Evolutionary conservation across 805 yeast species (phyloP).

Genomic region (Ogataea polymorpha): DNA sequence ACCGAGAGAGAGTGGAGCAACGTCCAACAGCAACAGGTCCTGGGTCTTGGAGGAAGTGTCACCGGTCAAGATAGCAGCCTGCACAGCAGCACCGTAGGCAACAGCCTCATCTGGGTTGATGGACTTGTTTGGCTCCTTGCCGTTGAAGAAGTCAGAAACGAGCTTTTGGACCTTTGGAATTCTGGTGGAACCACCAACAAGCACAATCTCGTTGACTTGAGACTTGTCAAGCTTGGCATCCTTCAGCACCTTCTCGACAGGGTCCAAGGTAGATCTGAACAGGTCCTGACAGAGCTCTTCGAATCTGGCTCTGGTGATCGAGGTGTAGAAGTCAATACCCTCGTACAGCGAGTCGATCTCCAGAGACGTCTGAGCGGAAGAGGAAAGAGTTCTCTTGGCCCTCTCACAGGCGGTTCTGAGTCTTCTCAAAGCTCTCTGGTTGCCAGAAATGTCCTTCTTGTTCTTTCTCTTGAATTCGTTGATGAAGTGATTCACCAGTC

Average conservation of each 20-base stretch:
- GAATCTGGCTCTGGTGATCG: conserved; percentile 96
- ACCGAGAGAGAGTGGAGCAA: conserved; percentile 14
- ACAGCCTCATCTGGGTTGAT: conserved; percentile 99
- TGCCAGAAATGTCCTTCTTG: conserved; percentile 82
- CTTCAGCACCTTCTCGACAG: conserved; percentile 88
- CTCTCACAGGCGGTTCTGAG: conserved; percentile 98
- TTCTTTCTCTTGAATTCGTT: conserved; percentile 90
- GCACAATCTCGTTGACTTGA: conserved; percentile 85
- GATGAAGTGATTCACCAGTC: conserved; percentile 89
- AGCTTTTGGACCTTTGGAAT: conserved; percentile 95
- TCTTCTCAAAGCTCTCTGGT: conserved; percentile 96
- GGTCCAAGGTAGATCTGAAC: conserved; percentile 90
- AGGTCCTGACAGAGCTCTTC: conserved; percentile 92
- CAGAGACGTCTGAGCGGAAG: conserved; percentile 92
- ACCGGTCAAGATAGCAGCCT: conserved; percentile 72
- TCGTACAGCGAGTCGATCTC: conserved; percentile 94
- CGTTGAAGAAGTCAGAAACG: conserved; percentile 94
- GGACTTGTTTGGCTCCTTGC: conserved; percentile 94
- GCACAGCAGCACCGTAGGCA: conserved; percentile 99
- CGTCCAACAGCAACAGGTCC: conserved; percentile 10
- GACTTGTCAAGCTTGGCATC: conserved; percentile 57
- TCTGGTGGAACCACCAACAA: conserved; percentile 98
- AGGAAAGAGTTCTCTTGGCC: conserved; percentile 97
- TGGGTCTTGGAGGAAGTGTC: conserved; percentile 14
- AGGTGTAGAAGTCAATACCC: conserved; percentile 93